A percentile compares a stretch with the other conserved stretches of the same genome.
These are phyloP conservation scores for Mortierella sp. DNA, from an alignment of 371 early-diverging fungal species.

Conservation along the genomic window DNA sequence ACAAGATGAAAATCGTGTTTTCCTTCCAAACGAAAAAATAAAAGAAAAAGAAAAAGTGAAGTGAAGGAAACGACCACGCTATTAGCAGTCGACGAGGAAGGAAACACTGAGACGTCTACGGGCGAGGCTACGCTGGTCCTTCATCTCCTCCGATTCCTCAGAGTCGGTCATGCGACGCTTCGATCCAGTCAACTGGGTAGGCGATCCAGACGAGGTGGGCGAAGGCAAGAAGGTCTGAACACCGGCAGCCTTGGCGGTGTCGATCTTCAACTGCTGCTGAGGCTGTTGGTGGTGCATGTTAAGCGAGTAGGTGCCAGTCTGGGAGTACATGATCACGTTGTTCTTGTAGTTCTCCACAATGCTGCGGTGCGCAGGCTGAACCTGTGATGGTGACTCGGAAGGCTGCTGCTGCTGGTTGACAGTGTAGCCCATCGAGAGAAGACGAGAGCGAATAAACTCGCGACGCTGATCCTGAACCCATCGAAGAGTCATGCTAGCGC, in stretches of 20 bases:
- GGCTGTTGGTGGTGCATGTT: slow-evolving; percentile 14
- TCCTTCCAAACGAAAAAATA: background rate
- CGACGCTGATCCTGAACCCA: slow-evolving; percentile 37
- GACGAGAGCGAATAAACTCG: slow-evolving; percentile 44
- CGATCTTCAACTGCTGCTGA: slow-evolving; percentile 11
- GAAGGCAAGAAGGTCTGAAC: slow-evolving; percentile 35
- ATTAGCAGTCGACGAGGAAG: slow-evolving; percentile 52
- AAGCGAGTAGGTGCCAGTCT: slow-evolving; percentile 18
- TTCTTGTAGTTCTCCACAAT: slow-evolving; percentile 40
- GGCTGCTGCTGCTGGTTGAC: background rate
- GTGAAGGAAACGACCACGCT: background rate
- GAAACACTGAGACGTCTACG: slow-evolving; percentile 53
- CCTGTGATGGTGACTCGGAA: slow-evolving; percentile 16
- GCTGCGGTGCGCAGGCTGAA: slow-evolving; percentile 20
- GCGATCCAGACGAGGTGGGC: slow-evolving; percentile 40
- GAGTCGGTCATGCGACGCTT: slow-evolving; percentile 42
- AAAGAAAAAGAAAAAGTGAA: background rate
- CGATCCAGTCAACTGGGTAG: slow-evolving; percentile 28
- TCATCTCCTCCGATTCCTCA: slow-evolving; percentile 12
- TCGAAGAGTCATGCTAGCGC: slow-evolving; percentile 23
- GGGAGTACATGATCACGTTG: slow-evolving; percentile 35
- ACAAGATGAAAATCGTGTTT: background rate
- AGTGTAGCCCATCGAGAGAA: slow-evolving; percentile 38
- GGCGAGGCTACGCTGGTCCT: slow-evolving; percentile 28
- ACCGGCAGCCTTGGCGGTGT: slow-evolving; percentile 1